phyloP scores from a whole-genome alignment of 192 early-diverging fungal genomes.

The Backusella sp. region DNA sequence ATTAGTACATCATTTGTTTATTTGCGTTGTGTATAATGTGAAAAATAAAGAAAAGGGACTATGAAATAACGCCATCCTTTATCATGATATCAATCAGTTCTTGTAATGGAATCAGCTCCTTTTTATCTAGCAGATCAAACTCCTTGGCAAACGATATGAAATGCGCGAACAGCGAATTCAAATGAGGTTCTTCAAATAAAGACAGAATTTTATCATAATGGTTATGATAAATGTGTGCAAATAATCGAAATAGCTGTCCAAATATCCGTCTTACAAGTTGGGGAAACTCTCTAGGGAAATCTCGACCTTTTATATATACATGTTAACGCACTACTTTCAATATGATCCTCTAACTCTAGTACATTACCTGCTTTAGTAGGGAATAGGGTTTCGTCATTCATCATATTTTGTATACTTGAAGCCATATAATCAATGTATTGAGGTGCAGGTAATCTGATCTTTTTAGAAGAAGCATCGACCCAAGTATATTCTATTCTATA shows the following conservation, averaged over 20 bases:
- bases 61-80: conserved; percentile 30
- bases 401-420: conserved; percentile 80
- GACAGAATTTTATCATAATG: conserved; percentile 89
- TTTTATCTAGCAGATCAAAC: conserved; percentile 92
- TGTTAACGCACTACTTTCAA: too few species aligned
- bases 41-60: not conserved
- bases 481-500: conserved; percentile 81
- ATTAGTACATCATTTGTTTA: not conserved
- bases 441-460: conserved; percentile 83
- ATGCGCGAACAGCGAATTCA: conserved; percentile 97
- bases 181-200: conserved; percentile 81
- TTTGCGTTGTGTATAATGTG: not conserved
- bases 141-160: conserved; percentile 92
- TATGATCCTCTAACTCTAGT: not conserved
- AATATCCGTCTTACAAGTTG: conserved; percentile 70
- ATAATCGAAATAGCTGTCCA: conserved; percentile 84
- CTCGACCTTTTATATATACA: conserved; percentile 46
- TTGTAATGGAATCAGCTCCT: conserved; percentile 82
- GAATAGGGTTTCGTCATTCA: conserved; percentile 89
- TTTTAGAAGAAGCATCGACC: conserved; percentile 81
- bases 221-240: conserved; percentile 91
- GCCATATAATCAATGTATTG: conserved; percentile 95
- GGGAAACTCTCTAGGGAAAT: conserved; percentile 74
- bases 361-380: conserved; percentile 84
- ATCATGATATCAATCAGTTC: conserved; percentile 67